Evolutionary conservation across 768 basidiomycete species (phyloP), one percentile per base, ranked within the genome.

Genomic region (Suillus hirtellus): DNA sequence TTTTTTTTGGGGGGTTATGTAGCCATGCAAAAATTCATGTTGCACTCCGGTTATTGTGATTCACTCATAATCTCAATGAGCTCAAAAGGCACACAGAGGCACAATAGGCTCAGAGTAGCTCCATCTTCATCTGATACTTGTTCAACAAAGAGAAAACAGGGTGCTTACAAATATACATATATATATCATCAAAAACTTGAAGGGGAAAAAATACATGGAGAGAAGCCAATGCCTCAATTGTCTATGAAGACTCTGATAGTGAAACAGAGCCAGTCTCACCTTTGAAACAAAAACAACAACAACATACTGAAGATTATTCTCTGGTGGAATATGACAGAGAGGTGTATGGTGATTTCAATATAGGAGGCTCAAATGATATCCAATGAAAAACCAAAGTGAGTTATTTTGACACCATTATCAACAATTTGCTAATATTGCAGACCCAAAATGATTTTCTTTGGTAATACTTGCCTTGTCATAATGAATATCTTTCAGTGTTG

Each of bases 401-500:
- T 60, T 24, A 35, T 35, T 35, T 35, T 35, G 4, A 35, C 4
- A 35, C 4, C 4, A 35, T 27, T 27, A 27, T 27, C 27, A 27
- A 27, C 27, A 27, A 27, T 27, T 27, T 1, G 27, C 27, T 2
- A 35, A 35, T 1, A 35, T 46, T 47, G 12, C 21, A 47, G 46
- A 24, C 46, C 3, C 46, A 46, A 63, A 63, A 63, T 58, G 43
- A 63, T 58, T 63, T 58, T 27, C 38, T 58, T 10, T 0, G 24
- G 12, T 34, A 63, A 6, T 59, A 43, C 43, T 9, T 58, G 31
- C 62, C 62, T 34, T 59, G 27, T 21, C 24, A 17, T 2, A 0
- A 21, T 37, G 37, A 38, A 19, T 63, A 63, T 42, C 42, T 63
- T 21, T 31, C 52, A 15, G 54, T 40, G 19, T 42, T 63, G 3